phyloP scores from a whole-genome alignment of 768 basidiomycete genomes.

The Serendipita indica region DNA sequence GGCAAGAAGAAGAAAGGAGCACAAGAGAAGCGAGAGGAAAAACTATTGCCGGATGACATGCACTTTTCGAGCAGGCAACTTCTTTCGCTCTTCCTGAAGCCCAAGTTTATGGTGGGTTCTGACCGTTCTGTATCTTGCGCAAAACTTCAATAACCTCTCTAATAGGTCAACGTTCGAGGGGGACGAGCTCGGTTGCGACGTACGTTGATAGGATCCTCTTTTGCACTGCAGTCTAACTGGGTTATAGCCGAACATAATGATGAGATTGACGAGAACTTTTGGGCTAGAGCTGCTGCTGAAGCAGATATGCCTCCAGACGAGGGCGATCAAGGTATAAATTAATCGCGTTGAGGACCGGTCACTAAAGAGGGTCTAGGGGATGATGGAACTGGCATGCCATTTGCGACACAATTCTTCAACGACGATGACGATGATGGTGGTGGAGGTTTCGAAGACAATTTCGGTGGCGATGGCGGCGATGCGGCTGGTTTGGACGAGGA shows the following conservation, averaged over 20 bases:
- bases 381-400: constrained; percentile 51
- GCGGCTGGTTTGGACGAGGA: constrained; percentile 25
- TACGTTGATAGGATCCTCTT: neutral
- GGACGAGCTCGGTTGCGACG: constrained; percentile 27
- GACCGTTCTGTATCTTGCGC: neutral
- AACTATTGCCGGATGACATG: constrained; percentile 89
- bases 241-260: constrained; percentile 52
- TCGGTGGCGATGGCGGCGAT: constrained; percentile 39
- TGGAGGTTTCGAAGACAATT: constrained; percentile 44
- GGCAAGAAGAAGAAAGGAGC: constrained; percentile 31
- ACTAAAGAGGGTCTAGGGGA: constrained; percentile 20
- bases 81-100: constrained; percentile 87
- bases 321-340: constrained; percentile 54
- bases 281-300: constrained; percentile 87
- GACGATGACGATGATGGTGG: constrained; percentile 64
- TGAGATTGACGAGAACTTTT: constrained; percentile 91
- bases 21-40: constrained; percentile 54
- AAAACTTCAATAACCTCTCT: neutral
- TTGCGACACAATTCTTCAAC: constrained; percentile 94
- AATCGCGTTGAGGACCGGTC: constrained; percentile 28
- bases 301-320: constrained; percentile 39
- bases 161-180: constrained; percentile 79
- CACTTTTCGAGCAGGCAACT: constrained; percentile 87
- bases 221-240: constrained; percentile 14
- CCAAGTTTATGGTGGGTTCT: constrained; percentile 74